Conservation (phyloP, 306 rosid species). For the Dicorynia guianensis region DNA sequence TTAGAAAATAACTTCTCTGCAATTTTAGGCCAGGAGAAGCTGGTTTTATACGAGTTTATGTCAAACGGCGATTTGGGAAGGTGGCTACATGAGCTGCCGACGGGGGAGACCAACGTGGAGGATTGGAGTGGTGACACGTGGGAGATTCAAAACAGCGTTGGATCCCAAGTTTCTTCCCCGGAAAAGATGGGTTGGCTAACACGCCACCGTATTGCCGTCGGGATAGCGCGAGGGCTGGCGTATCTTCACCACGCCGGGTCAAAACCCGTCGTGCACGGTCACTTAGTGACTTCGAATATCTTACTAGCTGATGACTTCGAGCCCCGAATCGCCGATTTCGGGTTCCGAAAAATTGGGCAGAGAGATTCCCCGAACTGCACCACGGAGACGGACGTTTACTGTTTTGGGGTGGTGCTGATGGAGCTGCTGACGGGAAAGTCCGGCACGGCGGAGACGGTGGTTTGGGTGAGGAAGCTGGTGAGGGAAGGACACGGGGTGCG, state of each 20-base stretch:
- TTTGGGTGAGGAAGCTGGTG: constrained; percentile 77
- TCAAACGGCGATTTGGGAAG: constrained; percentile 89
- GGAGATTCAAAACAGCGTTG: constrained; percentile 62
- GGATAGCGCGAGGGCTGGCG: constrained; percentile 92
- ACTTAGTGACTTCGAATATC: constrained; percentile 73
- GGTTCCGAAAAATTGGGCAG: constrained; percentile 55
- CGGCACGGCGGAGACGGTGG: constrained; percentile 89
- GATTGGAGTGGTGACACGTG: constrained; percentile 96
- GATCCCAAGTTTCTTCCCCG: constrained; percentile 45
- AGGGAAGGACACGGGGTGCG: constrained; percentile 68
- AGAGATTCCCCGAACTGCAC: constrained; percentile 32
- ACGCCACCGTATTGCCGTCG: constrained; percentile 92
- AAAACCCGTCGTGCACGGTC: constrained; percentile 83
- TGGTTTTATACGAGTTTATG: constrained; percentile 83
- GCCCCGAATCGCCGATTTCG: constrained; percentile 82
- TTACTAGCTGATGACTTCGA: constrained; percentile 76
- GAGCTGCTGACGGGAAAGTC: constrained; percentile 82
- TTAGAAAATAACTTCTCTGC: neutral
- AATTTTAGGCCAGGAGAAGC: constrained; percentile 79
- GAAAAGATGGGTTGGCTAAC: constrained; percentile 79
- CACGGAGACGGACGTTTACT: constrained; percentile 82
- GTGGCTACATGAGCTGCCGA: constrained; percentile 92
- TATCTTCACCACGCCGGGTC: constrained; percentile 96
- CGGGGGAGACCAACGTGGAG: constrained; percentile 89
- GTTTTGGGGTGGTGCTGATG: constrained; percentile 93